Base-by-base conservation (phyloP, 2,329 filamentous ascomycete genomes). In the Dothiorella sarmentorum region DNA sequence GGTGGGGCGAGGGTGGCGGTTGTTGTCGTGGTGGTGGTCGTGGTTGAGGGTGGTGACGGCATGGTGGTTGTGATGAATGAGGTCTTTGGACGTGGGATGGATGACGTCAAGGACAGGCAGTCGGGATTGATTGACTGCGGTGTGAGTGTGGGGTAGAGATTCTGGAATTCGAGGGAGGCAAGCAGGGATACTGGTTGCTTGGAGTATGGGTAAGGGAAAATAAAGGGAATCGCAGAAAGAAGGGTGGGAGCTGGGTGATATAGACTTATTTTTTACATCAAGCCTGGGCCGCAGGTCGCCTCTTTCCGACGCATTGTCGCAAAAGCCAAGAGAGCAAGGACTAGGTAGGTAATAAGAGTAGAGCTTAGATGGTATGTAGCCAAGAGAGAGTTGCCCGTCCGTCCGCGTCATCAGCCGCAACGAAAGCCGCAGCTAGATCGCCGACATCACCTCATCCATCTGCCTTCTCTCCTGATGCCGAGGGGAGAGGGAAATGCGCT, bases 371-470 rank as follows among this genome's bases (percentile, higher is more conserved):
- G 49, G 29, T 40, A 3, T 38, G 22, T 22, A 22, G 49, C 49
- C 49, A 53, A 53, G 49, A 53, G 49, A 31, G n/a, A 13, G 22
- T 27, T 27, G 35, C 24, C 26, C n/a, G 33, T 38, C 22, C n/a
- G 10, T 53, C 49, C 33, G 33, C 35, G 49, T 29, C 49, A 27
- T 51, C 27, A 51, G 49, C 49, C 22, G 33, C 49, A 38, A 7
- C 5, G 33, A 40, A 40, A 29, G 49, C 49, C 33, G 33, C 47
- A 27, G 47, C 33, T 27, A 20, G 20, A 29, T 33, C 27, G 47
- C 33, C 26, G 24, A 40, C 35, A 53, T 53, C 49, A 53, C 49
- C 49, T 53, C 49, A 53, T 40, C 22, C 35, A 27, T 35, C 17
- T 18, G n/a, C n/a, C 31, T 35, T 37, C 49, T 53, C 49, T 53